Base-by-base conservation (phyloP, 1,284 basidiomycete genomes). In the Cerrena zonata region DNA sequence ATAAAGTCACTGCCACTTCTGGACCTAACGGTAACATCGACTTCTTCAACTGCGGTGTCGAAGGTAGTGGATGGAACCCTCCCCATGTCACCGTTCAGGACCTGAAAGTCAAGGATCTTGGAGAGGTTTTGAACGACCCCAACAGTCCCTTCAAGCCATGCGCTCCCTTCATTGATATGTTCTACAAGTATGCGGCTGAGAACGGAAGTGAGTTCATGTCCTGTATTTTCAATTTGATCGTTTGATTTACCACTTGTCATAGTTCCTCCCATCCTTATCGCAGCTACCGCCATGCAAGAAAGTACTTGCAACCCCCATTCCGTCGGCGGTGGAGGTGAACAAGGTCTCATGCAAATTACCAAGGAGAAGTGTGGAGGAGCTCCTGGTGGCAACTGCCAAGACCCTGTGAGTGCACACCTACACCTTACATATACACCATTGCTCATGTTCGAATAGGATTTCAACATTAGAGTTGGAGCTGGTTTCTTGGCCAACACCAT, bases 261-360 rank as follows among this genome's bases (percentile, higher is more conserved):
- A 79, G 77, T 81, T 38, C 84, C 84, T 19, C 65, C 89, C 2
- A 88, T 91, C 62, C 70, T 94, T 57, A 67, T 94, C 41, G 90
- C 91, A 3, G 78, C 90, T 0, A 87, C 94, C 56, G 90, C 91
- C 30, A 86, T 94, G 82, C 84, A 87, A 65, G 86, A 88, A 67
- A 82, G 80, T 39, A 71, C 76, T 43, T 94, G 92, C 72, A 81
- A 86, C 56, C 76, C 84, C 1, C 52, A 69, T n/a, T 79, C 76
- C 4, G 73, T 81, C 42, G 91, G 92, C 51, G 86, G 84, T 22
- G 87, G 74, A 10, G 89, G 89, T 48, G 91, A 93, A 64, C 82
- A 87, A 58, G 92, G 91, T 23, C 66, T 87, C 49, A 93, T 94
- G 90, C 91, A 94, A 68, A 76, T 93, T 59, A 87, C 86, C 13